Percentiles rank a stretch among this genome's conserved stretches.
phyloP scores from a whole-genome alignment of 164 flowering plant species.

The Magnolia kwangsiensis region DNA sequence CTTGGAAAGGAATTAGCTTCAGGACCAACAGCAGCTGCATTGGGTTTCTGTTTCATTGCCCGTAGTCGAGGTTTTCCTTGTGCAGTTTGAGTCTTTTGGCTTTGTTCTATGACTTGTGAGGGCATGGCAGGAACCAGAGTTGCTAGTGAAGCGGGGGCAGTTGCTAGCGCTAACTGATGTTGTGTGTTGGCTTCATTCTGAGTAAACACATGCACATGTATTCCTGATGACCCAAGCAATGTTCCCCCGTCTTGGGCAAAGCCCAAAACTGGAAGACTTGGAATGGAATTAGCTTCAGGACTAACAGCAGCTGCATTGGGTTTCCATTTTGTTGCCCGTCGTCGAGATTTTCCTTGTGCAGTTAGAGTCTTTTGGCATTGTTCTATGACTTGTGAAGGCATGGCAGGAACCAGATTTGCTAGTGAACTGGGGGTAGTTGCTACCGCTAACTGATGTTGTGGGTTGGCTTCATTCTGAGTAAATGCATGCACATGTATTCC shows the following conservation, averaged over 20 bases:
- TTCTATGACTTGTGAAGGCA: constrained; percentile 35
- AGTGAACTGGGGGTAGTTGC: constrained; percentile 19
- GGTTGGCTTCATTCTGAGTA: too few species aligned
- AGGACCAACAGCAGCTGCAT: constrained; percentile 11
- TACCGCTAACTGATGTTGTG: constrained; percentile 18
- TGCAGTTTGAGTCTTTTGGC: constrained; percentile 39
- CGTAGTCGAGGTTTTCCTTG: constrained; percentile 49
- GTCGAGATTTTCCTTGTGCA: constrained; percentile 47
- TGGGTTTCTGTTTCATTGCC: constrained; percentile 43
- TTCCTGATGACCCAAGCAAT: constrained; percentile 15
- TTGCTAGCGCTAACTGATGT: constrained; percentile 16
- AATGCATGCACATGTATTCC: too few species aligned
- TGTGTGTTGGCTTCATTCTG: constrained; percentile 22
- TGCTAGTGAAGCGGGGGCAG: constrained; percentile 15
- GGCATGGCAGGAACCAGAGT: constrained; percentile 15
- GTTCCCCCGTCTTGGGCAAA: constrained; percentile 16
- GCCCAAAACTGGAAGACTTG: constrained; percentile 5
- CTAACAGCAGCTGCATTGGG: constrained; percentile 9
- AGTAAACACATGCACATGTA: constrained; percentile 20
- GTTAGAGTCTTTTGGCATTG: constrained; percentile 38
- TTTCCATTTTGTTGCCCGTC: constrained; percentile 51
- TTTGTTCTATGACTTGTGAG: constrained; percentile 42
- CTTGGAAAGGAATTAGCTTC: constrained; percentile 12
- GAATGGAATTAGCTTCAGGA: constrained; percentile 12
- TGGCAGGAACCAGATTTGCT: constrained; percentile 11